Percentiles rank a stretch among this genome's conserved stretches.
Conservation (phyloP, 176 grass and related monocot species). For the Cenchrus americanus region DNA sequence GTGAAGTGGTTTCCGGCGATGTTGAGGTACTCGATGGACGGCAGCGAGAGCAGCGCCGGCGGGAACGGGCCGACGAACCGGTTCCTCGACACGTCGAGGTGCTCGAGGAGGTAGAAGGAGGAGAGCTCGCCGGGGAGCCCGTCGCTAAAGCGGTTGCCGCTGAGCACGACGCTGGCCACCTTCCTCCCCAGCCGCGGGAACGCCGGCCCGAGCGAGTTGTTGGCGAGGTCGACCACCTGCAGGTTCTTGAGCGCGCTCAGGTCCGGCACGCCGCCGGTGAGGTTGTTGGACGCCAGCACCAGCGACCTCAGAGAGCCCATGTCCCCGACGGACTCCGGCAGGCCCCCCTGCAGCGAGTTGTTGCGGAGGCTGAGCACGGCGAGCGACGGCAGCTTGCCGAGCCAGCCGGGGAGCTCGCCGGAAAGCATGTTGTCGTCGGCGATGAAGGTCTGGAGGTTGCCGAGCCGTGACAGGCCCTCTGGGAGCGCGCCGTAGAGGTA, state of each 20-base stretch:
- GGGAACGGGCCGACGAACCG: constrained; percentile 78
- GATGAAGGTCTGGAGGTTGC: constrained; percentile 82
- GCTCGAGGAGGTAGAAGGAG: constrained; percentile 72
- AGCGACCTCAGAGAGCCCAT: constrained; percentile 61
- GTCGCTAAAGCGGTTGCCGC: constrained; percentile 66
- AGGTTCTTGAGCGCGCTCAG: constrained; percentile 65
- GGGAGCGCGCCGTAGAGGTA: constrained; percentile 83
- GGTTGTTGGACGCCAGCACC: constrained; percentile 74
- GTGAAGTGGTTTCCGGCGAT: constrained; percentile 82
- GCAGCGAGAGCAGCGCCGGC: constrained; percentile 63
- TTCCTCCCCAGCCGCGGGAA: constrained; percentile 81
- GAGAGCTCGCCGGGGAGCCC: constrained; percentile 63
- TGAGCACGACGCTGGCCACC: constrained; percentile 69
- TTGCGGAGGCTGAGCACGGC: constrained; percentile 85
- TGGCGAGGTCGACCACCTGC: constrained; percentile 81
- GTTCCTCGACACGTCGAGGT: constrained; percentile 80
- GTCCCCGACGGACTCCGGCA: constrained; percentile 65
- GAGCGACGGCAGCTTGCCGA: constrained; percentile 54
- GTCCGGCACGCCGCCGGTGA: constrained; percentile 73
- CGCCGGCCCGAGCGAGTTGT: constrained; percentile 80
- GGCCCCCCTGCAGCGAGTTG: constrained; percentile 61
- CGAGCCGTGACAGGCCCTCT: constrained; percentile 54
- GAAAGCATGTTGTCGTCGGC: constrained; percentile 83
- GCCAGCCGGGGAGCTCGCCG: constrained; percentile 62
- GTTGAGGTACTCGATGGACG: constrained; percentile 72